phyloP scores from a whole-genome alignment of 2,329 filamentous ascomycete genomes.

The Teratosphaeria zuluensis region DNA sequence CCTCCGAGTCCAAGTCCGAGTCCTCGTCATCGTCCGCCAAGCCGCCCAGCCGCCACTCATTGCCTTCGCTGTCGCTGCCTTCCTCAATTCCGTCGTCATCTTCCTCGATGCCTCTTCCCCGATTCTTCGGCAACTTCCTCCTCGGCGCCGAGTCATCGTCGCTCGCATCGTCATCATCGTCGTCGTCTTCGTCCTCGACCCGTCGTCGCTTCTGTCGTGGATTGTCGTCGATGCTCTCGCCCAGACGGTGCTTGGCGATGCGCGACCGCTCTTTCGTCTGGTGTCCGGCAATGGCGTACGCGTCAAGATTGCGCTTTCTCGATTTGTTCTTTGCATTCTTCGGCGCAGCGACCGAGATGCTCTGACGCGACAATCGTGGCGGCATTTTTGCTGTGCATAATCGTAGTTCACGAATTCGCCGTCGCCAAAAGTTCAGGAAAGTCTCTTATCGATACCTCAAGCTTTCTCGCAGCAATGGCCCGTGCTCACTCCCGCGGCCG shows the following conservation, averaged over 20 bases:
- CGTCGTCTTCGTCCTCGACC: constrained; percentile 40
- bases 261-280: constrained; percentile 36
- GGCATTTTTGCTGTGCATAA: constrained; percentile 30
- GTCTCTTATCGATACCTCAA: neutral
- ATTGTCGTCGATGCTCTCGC: constrained; percentile 40
- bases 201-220: constrained; percentile 33
- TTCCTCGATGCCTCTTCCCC: constrained; percentile 18
- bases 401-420: constrained; percentile 1
- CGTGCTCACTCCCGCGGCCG: constrained; percentile 6
- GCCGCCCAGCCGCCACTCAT: constrained; percentile 72
- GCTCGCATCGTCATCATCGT: constrained; percentile 41
- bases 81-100: constrained; percentile 48
- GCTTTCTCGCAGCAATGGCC: neutral
- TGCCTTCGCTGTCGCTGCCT: constrained; percentile 75
- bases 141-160: constrained; percentile 28
- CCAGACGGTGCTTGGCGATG: constrained; percentile 49
- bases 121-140: constrained; percentile 23
- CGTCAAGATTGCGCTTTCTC: constrained; percentile 49
- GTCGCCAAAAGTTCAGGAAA: neutral
- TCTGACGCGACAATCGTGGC: constrained; percentile 32
- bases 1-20: constrained; percentile 61
- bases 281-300: constrained; percentile 55
- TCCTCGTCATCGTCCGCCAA: constrained; percentile 55
- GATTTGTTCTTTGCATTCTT: constrained; percentile 32
- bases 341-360: constrained; percentile 22